phyloP scores from a whole-genome alignment of 495 filamentous ascomycete genomes.

The Hamigera avellanea region DNA sequence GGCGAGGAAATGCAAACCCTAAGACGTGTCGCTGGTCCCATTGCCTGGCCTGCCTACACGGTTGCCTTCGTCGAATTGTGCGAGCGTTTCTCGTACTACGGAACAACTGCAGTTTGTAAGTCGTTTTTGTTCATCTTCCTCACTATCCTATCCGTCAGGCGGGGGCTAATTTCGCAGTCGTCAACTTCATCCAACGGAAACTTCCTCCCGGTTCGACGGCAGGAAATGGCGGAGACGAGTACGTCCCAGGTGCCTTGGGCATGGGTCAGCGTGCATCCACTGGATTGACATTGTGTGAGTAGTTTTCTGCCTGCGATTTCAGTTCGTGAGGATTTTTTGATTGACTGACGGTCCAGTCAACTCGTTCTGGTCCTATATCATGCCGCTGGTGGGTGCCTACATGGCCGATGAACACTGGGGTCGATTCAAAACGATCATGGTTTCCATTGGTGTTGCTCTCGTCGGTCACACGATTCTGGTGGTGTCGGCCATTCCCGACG shows the following conservation, averaged over 20 bases:
- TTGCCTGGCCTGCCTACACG: slow-evolving; percentile 55
- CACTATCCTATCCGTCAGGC: too few relatives aligned
- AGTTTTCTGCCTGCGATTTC: too few relatives aligned
- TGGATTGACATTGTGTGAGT: slow-evolving; percentile 41
- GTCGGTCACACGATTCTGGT: slow-evolving; percentile 53
- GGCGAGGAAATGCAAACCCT: slow-evolving; percentile 48
- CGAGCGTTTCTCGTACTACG: slow-evolving; percentile 75
- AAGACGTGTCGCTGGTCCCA: slow-evolving; percentile 50
- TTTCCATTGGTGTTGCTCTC: slow-evolving; percentile 44
- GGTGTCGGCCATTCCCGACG: slow-evolving; percentile 45
- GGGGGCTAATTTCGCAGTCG: slow-evolving; percentile 15
- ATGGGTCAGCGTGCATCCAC: slow-evolving; percentile 57
- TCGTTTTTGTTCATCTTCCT: slow-evolving; percentile 1
- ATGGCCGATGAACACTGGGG: slow-evolving; percentile 61
- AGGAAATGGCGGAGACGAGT: slow-evolving; percentile 33
- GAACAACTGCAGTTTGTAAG: slow-evolving; percentile 60
- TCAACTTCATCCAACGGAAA: slow-evolving; percentile 60
- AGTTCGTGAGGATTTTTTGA: not conserved
- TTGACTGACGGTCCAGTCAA: slow-evolving; percentile 54
- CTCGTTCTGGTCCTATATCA: slow-evolving; percentile 62
- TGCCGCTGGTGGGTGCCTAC: slow-evolving; percentile 57
- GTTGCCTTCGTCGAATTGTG: slow-evolving; percentile 66
- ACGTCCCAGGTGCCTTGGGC: slow-evolving; percentile 48
- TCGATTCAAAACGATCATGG: slow-evolving; percentile 54
- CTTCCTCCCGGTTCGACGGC: slow-evolving; percentile 45